Evolutionary conservation across 2,329 filamentous ascomycete genomes (phyloP), one percentile per base, ranked within the genome.

Genomic region (Diaporthe capsici): DNA sequence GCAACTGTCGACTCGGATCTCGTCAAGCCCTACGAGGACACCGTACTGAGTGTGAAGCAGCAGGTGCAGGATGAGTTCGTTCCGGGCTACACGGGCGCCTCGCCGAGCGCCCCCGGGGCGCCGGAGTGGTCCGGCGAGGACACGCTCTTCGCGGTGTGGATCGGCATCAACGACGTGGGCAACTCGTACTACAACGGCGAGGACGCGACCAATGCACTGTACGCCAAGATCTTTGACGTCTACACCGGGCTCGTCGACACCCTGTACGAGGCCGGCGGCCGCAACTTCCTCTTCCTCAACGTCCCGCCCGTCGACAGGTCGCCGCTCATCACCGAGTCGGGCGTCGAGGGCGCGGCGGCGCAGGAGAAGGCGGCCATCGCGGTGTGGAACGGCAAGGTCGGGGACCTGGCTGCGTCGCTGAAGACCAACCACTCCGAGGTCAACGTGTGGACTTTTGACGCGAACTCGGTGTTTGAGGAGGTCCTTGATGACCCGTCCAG

Each of bases 211-310:
- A 78, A 79, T 0, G 79, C 79, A 0, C 80, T 88, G 6, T 84
- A 86, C 71, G 79, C 79, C 10, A 78, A 81, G 39, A 84, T 86
- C 4, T 84, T 88, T 31, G 82, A 79, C 3, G 83, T 85, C 31
- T 88, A 88, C 72, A 82, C 83, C 9, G 80, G 79, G 6, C 79
- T 88, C 1, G 79, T 87, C 0, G 81, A 85, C 68, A 72, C 85
- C 34, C 82, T 93, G 10, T 90, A 90, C 77, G 80, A 82, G 3
- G 82, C 84, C 4, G 91, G 90, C 0, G 86, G 86, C 6, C 83
- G 90, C 9, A 91, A 91, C 72, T 92, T 92, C 75, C 83, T 88
- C 2, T 86, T 92, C 72, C 76, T 92, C 53, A 91, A 87, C 75
- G 90, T 92, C 0, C 91, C 91, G 1, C 88, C 89, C 1, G 82